Conservation (phyloP, 345 rosid genomes). For the Eucalyptus pauciflora region DNA sequence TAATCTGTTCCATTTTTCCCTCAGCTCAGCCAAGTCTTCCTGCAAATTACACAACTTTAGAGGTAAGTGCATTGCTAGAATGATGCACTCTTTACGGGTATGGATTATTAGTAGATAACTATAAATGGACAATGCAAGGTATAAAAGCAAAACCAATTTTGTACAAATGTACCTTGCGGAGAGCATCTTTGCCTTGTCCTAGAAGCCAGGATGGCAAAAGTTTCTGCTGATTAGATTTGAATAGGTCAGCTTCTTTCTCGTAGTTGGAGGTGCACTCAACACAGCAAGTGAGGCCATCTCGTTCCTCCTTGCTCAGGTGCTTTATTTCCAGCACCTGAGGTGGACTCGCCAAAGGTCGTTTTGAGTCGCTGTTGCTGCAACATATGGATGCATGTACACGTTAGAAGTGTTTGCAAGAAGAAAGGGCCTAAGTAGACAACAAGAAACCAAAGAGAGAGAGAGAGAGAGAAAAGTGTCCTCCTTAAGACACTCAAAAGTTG, state of each 20-base stretch:
- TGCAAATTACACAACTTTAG: slow-evolving; percentile 1
- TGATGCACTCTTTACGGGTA: background rate
- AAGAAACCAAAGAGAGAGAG: background rate
- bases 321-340: slow-evolving; percentile 26
- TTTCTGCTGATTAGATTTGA: slow-evolving; percentile 39
- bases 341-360: background rate
- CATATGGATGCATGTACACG: background rate
- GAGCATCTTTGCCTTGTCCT: slow-evolving; percentile 19
- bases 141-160: background rate
- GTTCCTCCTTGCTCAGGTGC: slow-evolving; percentile 39
- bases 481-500: background rate
- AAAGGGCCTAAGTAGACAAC: background rate
- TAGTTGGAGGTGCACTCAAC: slow-evolving; percentile 63
- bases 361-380: background rate
- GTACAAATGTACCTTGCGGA: slow-evolving; percentile 32
- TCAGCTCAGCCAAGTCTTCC: slow-evolving; percentile 45
- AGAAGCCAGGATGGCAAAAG: slow-evolving; percentile 66
- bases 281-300: slow-evolving; percentile 32
- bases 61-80: background rate
- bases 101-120: background rate
- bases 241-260: slow-evolving; percentile 57
- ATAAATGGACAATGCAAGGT: background rate
- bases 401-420: background rate
- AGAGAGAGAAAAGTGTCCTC: background rate
- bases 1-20: slow-evolving; percentile 63